A percentile compares a stretch with the other conserved stretches of the same genome.
Conservation (phyloP, 73 alveolate genomes). For the Halteria grandinella region DNA sequence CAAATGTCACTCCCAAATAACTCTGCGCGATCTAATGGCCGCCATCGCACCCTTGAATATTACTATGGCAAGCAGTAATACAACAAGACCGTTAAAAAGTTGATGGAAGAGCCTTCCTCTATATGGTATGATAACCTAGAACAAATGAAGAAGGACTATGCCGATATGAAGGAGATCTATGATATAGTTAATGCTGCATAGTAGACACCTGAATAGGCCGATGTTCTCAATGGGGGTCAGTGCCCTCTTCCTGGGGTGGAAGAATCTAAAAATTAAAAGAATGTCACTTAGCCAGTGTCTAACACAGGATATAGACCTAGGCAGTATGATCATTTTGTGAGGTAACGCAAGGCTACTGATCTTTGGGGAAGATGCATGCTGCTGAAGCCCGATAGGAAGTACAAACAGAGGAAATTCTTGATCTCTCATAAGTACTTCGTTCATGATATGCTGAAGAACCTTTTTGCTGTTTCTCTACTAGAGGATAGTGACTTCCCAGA, state of each 20-base stretch:
- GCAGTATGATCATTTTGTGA: conserved; percentile 37
- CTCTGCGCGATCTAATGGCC: too few species aligned
- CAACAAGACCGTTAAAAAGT: conserved; percentile 2
- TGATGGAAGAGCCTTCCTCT: conserved; percentile 23
- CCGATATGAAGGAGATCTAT: conserved; percentile 33
- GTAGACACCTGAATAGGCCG: too few species aligned
- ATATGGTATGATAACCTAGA: conserved; percentile 47
- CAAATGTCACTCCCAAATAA: too few species aligned
- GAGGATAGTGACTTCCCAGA: conserved; percentile 28
- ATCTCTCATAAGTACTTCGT: conserved; percentile 31
- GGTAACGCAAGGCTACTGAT: conserved; percentile 26
- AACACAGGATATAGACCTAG: too few species aligned
- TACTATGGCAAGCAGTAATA: conserved; percentile 21
- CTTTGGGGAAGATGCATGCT: conserved; percentile 44
- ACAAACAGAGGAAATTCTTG: conserved; percentile 36
- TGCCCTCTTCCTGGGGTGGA: too few species aligned
- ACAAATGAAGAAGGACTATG: conserved; percentile 22
- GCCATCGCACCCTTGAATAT: conserved; percentile 26
- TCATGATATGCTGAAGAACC: conserved; percentile 23
- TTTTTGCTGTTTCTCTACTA: conserved; percentile 35
- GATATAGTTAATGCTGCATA: neutral
- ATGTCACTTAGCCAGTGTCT: too few species aligned
- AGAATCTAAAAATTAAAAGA: too few species aligned
- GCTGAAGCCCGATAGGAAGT: conserved; percentile 49
- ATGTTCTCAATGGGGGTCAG: too few species aligned